phyloP scores from a whole-genome alignment of 768 basidiomycete genomes.

The Pholiota conissans region DNA sequence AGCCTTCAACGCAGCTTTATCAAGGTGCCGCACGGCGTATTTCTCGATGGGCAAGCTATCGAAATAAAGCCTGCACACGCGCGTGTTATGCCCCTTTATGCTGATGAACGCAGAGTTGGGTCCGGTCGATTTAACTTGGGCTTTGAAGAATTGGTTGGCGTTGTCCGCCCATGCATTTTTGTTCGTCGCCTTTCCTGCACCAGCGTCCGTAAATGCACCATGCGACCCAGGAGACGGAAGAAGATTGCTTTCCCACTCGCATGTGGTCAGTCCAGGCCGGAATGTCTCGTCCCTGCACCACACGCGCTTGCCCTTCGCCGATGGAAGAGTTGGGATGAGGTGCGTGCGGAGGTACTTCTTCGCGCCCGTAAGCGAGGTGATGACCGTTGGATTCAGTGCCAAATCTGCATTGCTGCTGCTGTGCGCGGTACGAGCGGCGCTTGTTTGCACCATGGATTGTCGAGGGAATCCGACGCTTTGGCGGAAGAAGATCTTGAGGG shows the following conservation, averaged over 20 bases:
- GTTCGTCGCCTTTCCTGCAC: background rate
- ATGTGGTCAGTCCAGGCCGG: constrained; percentile 21
- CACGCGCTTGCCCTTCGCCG: constrained; percentile 15
- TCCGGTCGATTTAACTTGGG: constrained; percentile 40
- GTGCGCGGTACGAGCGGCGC: background rate
- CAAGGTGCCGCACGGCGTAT: constrained; percentile 33
- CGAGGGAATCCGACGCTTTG: constrained; percentile 51
- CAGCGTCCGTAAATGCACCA: background rate
- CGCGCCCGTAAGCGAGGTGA: constrained; percentile 21
- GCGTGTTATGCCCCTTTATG: constrained; percentile 59
- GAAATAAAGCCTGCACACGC: constrained; percentile 63
- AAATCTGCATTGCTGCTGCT: background rate
- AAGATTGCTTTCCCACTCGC: constrained; percentile 24
- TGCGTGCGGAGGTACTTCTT: constrained; percentile 15
- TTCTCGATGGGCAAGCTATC: constrained; percentile 36
- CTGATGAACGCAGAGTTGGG: constrained; percentile 44
- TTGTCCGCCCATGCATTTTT: background rate
- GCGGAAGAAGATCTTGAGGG: constrained; percentile 72
- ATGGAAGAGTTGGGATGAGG: constrained; percentile 22
- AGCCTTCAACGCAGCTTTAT: background rate
- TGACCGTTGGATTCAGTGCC: constrained; percentile 1
- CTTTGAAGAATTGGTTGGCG: constrained; percentile 30
- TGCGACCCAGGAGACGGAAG: background rate
- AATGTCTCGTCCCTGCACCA: constrained; percentile 15
- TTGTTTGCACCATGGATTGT: background rate